Base-by-base conservation (phyloP, 768 basidiomycete genomes). In the Lactarius hengduanensis region DNA sequence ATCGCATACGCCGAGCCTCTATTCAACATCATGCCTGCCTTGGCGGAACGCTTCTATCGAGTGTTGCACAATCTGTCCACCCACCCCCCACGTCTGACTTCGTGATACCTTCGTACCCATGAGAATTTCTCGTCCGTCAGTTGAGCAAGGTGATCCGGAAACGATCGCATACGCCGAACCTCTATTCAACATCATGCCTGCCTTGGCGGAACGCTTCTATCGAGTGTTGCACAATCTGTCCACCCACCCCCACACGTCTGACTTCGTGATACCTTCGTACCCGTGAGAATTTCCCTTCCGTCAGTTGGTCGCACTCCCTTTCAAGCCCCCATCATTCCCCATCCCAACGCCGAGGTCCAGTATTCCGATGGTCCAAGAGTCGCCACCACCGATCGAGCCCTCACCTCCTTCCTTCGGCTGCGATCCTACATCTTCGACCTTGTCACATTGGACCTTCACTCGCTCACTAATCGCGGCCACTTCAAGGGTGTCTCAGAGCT, bases 61-160 rank as follows among this genome's bases (percentile, higher is more conserved):
- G 82, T 96, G 58, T 78, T 98, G 22, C 83, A 91, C 73, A 91
- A 96, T 66, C 83, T 98, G 0, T 96, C 92, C 77, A 82, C 87
- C n/a, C 93, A 98, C 72, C 84, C 89, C 9, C 82, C 47, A 96
- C 95, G 0, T 91, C 91, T 0, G 86, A 88, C 41, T 86, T 88
- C 63, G 88, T 86, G 5, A 88, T 91, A 96, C 73, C 82, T 97
- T 40, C 88, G 92, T 41, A 92, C 91, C 2, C 82, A 88, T 10
- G 91, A 96, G 75, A 88, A 95, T 72, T 98, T 95, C 79, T 94
- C 72, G 86, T 86, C 3, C 84, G 91, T 28, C 95, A 97, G 73
- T 82, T 96, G 11, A 77, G 80, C 73, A 78, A 65, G 79, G 81
- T 72, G 78, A 79, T 64, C 70, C 75, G 45, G 75, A 77, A 9